Percentiles rank a stretch among this genome's conserved stretches.
Evolutionary conservation across 495 filamentous ascomycete genomes (phyloP).

Genomic region (Parachaetomium inaequale): DNA sequence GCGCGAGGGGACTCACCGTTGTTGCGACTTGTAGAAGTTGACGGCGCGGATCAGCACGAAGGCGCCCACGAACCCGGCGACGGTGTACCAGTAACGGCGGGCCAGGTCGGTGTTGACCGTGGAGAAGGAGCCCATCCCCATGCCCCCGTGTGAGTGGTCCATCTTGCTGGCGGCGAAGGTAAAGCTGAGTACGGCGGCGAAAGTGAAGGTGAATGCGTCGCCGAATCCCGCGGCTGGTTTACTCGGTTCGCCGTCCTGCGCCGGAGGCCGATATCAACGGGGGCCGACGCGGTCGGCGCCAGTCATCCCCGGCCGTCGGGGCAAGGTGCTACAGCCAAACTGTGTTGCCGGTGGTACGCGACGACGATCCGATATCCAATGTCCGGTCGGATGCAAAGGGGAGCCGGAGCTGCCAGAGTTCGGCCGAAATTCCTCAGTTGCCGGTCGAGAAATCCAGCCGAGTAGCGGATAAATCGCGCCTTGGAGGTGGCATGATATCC

Average conservation of each 20-base stretch:
- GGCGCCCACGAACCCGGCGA: conserved; percentile 40
- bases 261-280: neutral
- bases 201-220: too few relatives aligned
- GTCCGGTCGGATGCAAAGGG: neutral
- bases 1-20: conserved; percentile 29
- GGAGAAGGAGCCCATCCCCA: conserved; percentile 35
- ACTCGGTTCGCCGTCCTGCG: too few relatives aligned
- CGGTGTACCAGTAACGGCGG: conserved; percentile 50
- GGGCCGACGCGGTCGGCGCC: neutral
- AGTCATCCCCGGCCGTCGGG: conserved; percentile 5
- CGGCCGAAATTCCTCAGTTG: neutral
- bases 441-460: neutral
- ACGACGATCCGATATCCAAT: neutral
- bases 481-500: neutral
- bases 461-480: neutral
- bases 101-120: conserved; percentile 41
- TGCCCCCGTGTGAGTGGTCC: conserved; percentile 30
- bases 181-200: neutral
- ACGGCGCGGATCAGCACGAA: conserved; percentile 37
- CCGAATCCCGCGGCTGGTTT: too few relatives aligned
- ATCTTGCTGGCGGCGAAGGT: conserved; percentile 19
- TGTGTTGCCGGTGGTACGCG: neutral
- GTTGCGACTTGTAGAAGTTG: conserved; percentile 35
- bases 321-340: neutral
- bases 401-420: neutral